Percentiles rank a stretch among this genome's conserved stretches.
These are phyloP conservation scores for Scheffersomyces lignosus DNA, from an alignment of 805 yeast genomes.

Conservation along the genomic window DNA sequence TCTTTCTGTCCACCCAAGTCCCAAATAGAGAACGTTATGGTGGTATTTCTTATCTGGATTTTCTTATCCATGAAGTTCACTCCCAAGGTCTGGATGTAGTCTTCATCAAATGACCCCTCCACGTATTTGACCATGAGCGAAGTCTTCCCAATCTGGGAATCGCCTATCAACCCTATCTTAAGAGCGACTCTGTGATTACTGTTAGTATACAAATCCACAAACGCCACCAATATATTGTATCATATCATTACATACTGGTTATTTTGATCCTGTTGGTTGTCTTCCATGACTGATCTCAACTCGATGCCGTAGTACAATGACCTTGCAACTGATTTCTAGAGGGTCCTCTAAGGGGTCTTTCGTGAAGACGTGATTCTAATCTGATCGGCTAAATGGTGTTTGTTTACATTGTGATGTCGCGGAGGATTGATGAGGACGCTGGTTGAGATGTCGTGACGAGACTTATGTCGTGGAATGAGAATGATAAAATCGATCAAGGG, in stretches of 20 bases:
- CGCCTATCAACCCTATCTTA: slow-evolving; percentile 92
- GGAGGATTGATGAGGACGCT: no score
- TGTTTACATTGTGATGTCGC: no score
- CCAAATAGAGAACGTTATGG: slow-evolving; percentile 90
- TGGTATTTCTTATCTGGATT: slow-evolving; percentile 79
- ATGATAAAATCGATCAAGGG: no score
- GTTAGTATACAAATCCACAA: slow-evolving; percentile 19
- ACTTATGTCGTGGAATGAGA: no score
- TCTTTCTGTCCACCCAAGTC: slow-evolving; percentile 96
- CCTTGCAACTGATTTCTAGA: no score
- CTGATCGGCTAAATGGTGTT: no score
- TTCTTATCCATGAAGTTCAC: slow-evolving; percentile 93
- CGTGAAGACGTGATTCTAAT: no score
- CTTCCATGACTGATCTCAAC: slow-evolving; percentile 8
- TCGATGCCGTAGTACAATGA: no score
- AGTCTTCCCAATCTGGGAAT: slow-evolving; percentile 94
- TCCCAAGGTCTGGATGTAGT: slow-evolving; percentile 90
- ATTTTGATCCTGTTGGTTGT: slow-evolving; percentile 28
- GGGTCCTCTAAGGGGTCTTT: no score
- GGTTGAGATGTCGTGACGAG: no score
- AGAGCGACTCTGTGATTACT: slow-evolving; percentile 50
- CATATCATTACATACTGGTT: slow-evolving; percentile 33
- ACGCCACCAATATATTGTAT: background rate
- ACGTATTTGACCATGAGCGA: slow-evolving; percentile 96
- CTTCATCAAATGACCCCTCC: slow-evolving; percentile 90